These are phyloP conservation scores for Eimeria brunetti DNA, from an alignment of 169 alveolate genomes.

Conservation along the genomic window DNA sequence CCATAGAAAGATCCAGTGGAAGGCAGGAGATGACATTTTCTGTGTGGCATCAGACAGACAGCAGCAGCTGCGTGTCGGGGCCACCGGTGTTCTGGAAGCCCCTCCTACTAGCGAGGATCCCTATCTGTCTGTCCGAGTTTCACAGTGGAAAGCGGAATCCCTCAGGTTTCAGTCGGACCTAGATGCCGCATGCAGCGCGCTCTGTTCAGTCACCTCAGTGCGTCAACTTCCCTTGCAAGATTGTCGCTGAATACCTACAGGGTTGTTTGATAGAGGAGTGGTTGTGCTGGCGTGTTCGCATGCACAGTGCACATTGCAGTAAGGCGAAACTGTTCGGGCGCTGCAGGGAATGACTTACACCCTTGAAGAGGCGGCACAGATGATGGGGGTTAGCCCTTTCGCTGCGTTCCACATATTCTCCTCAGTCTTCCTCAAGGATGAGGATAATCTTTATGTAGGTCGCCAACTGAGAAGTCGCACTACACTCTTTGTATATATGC, in stretches of 20 bases:
- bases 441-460: conserved; percentile 34
- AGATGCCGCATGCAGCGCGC: conserved; percentile 26
- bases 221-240: conserved; percentile 26
- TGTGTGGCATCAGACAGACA: not conserved
- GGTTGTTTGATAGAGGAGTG: not conserved
- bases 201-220: conserved; percentile 28
- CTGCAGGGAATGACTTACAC: conserved; percentile 13
- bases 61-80: not conserved
- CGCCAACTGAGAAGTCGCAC: not conserved
- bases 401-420: conserved; percentile 58
- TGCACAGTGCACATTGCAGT: not conserved
- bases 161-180: not conserved
- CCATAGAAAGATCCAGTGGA: conserved; percentile 12
- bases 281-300: not conserved
- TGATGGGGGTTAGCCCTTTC: conserved; percentile 44
- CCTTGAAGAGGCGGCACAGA: conserved; percentile 58
- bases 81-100: conserved; percentile 23
- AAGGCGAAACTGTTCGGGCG: not conserved
- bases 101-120: conserved; percentile 1
- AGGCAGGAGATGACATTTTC: conserved; percentile 43
- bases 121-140: conserved; percentile 25
- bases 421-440: conserved; percentile 48
- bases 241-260: not conserved
- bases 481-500: not conserved
- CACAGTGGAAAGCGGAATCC: conserved; percentile 24